A percentile compares a stretch with the other conserved stretches of the same genome.
phyloP scores from a whole-genome alignment of 2,329 filamentous ascomycete species.

The Aspergillus ochraceus region DNA sequence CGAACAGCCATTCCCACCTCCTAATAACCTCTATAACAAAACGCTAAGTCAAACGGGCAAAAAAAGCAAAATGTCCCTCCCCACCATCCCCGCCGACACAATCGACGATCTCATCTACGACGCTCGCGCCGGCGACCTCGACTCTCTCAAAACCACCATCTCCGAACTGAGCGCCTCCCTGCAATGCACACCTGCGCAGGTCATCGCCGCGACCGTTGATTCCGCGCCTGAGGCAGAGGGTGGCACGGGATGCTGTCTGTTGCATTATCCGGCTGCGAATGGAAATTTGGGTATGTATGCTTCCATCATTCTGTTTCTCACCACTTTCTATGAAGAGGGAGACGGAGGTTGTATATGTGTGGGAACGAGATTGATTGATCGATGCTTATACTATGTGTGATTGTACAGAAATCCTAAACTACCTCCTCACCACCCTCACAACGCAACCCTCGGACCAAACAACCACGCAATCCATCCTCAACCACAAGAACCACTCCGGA shows the following conservation, averaged over 20 bases:
- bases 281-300: constrained; percentile 69
- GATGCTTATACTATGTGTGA: constrained; percentile 4
- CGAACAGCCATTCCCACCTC: too few relatives aligned
- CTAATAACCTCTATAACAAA: too few relatives aligned
- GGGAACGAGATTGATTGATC: not conserved
- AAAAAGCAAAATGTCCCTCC: constrained; percentile 21
- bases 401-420: constrained; percentile 47
- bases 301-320: constrained; percentile 2
- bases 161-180: constrained; percentile 63
- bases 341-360: not conserved
- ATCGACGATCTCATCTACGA: constrained; percentile 92
- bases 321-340: too few relatives aligned
- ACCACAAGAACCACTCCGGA: constrained; percentile 71
- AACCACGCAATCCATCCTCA: constrained; percentile 33
- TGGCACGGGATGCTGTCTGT: constrained; percentile 47
- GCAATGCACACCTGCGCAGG: constrained; percentile 57
- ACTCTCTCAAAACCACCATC: constrained; percentile 64
- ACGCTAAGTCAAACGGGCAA: not conserved
- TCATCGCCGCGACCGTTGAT: constrained; percentile 71
- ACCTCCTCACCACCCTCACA: constrained; percentile 46
- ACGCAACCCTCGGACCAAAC: constrained; percentile 1
- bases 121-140: constrained; percentile 72
- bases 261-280: constrained; percentile 94
- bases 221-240: constrained; percentile 72
- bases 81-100: constrained; percentile 68